phyloP scores from a whole-genome alignment of 495 filamentous ascomycete species.

The Neurospora cerealis region DNA sequence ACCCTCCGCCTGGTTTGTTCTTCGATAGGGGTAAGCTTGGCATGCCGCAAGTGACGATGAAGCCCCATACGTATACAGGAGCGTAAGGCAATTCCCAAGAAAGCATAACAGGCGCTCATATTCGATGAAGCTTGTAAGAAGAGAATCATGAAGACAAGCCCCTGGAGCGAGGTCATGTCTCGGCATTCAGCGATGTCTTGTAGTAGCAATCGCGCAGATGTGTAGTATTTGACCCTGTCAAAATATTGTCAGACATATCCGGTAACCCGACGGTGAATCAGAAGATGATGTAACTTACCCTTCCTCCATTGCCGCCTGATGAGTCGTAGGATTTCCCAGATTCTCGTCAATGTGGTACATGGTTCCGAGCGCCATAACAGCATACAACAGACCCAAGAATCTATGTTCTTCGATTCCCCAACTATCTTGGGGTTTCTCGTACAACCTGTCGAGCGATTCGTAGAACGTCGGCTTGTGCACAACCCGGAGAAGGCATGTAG shows the following conservation, averaged over 20 bases:
- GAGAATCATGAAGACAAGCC: conserved; percentile 83
- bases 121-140: conserved; percentile 89
- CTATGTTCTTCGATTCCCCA: conserved; percentile 65
- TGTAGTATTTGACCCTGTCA: conserved; percentile 74
- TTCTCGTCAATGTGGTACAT: conserved; percentile 58
- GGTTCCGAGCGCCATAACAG: conserved; percentile 75
- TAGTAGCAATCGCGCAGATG: conserved; percentile 58
- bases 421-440: conserved; percentile 58
- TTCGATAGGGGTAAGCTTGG: conserved; percentile 75
- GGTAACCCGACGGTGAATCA: conserved; percentile 2
- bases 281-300: conserved; percentile 42
- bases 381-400: conserved; percentile 77
- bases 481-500: conserved; percentile 71
- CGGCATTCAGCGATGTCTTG: conserved; percentile 88
- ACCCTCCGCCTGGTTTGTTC: conserved; percentile 72
- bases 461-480: conserved; percentile 87
- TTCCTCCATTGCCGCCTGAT: conserved; percentile 67
- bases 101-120: conserved; percentile 86
- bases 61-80: conserved; percentile 80
- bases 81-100: conserved; percentile 80
- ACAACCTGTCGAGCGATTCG: conserved; percentile 65
- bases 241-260: conserved; percentile 5
- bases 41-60: conserved; percentile 62
- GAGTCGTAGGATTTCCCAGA: conserved; percentile 27
- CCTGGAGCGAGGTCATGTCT: conserved; percentile 76